These are phyloP conservation scores for Phoenix dactylifera DNA, from an alignment of 176 grass and related monocot species.

Conservation along the genomic window DNA sequence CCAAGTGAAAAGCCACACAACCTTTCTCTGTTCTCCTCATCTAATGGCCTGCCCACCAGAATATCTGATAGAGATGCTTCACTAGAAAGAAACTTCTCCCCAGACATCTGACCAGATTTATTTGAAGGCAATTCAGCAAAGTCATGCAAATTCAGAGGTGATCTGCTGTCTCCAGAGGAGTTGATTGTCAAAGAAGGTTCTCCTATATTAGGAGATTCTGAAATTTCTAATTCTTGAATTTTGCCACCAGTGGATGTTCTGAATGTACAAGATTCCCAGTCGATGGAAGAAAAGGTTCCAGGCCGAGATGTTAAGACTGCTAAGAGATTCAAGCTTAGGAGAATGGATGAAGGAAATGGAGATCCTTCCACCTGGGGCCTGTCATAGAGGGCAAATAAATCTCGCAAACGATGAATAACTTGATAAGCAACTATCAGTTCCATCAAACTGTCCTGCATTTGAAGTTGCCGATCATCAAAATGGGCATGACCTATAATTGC, in stretches of 20 bases:
- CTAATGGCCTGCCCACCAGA: slow-evolving; percentile 10
- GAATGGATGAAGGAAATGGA: slow-evolving; percentile 87
- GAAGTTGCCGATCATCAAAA: slow-evolving; percentile 58
- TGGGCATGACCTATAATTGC: slow-evolving; percentile 72
- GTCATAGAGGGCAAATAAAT: slow-evolving; percentile 96
- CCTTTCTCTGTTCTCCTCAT: slow-evolving; percentile 32
- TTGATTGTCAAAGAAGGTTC: slow-evolving; percentile 26
- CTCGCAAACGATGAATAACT: slow-evolving; percentile 86
- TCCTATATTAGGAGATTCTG: slow-evolving; percentile 37
- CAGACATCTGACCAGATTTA: slow-evolving; percentile 18
- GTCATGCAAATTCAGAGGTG: slow-evolving; percentile 13
- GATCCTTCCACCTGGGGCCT: slow-evolving; percentile 98
- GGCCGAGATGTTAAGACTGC: slow-evolving; percentile 81
- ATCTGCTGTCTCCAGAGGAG: slow-evolving; percentile 32
- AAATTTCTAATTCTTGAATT: slow-evolving; percentile 53
- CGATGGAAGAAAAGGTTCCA: slow-evolving; percentile 66
- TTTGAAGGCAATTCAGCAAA: slow-evolving; percentile 11
- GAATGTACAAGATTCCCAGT: slow-evolving; percentile 87
- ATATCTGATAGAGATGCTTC: slow-evolving; percentile 10
- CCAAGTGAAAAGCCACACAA: slow-evolving; percentile 24
- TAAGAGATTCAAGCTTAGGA: slow-evolving; percentile 83
- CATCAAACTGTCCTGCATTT: slow-evolving; percentile 87
- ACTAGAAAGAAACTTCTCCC: slow-evolving; percentile 27
- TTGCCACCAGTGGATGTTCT: slow-evolving; percentile 32
- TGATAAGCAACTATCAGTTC: slow-evolving; percentile 97